Conservation (phyloP, 176 grass and related monocot species). For the Echinochloa phyllopogon region DNA sequence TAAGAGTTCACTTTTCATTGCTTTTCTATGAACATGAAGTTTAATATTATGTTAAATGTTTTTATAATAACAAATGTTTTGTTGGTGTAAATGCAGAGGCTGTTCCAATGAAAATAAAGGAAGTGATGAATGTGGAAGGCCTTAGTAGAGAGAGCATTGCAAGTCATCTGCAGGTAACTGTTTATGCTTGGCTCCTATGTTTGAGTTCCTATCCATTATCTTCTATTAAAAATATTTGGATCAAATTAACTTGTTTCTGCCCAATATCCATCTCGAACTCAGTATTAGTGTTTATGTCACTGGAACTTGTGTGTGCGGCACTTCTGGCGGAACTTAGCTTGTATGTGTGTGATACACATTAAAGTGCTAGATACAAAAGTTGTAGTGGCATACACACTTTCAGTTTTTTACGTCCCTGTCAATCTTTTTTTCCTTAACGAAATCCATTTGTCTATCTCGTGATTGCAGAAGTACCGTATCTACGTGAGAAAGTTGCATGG, state of each 20-base stretch:
- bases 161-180: slow-evolving; percentile 64
- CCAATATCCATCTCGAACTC: background rate
- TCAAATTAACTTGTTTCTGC: background rate
- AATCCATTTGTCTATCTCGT: slow-evolving; percentile 15
- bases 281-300: background rate
- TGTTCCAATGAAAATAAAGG: slow-evolving; percentile 68
- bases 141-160: slow-evolving; percentile 69
- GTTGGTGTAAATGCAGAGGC: slow-evolving; percentile 46
- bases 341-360: background rate
- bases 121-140: slow-evolving; percentile 58
- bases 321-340: background rate
- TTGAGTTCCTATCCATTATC: background rate
- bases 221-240: background rate
- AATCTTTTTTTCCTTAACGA: background rate
- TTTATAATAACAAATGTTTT: background rate
- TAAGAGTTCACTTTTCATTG: slow-evolving; percentile 39
- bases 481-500: slow-evolving; percentile 47
- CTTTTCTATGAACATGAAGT: background rate
- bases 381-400: background rate
- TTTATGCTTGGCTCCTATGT: background rate
- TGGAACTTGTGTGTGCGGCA: background rate
- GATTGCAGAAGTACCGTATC: slow-evolving; percentile 68
- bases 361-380: background rate
- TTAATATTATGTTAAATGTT: background rate
- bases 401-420: background rate